phyloP scores from a whole-genome alignment of 441 rosid genomes.

The Populus hybrid region DNA sequence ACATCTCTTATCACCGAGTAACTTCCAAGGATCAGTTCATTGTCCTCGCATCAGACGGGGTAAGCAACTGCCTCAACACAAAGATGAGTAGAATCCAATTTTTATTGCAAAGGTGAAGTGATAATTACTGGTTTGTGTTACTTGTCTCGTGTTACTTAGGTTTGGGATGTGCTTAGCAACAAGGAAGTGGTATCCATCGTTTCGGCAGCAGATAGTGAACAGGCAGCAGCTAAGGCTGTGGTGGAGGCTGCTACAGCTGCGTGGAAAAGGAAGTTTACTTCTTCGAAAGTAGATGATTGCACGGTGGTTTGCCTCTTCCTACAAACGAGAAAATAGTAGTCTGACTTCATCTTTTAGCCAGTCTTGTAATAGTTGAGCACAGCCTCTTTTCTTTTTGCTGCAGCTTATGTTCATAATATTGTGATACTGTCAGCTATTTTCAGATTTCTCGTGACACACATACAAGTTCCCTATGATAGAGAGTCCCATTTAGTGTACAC shows the following conservation, averaged over 20 bases:
- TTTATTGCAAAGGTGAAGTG: neutral
- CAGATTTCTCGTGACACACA: neutral
- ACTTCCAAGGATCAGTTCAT: constrained; percentile 51
- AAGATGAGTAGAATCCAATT: neutral
- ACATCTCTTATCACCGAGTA: constrained; percentile 53
- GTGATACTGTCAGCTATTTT: neutral
- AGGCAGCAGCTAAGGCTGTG: constrained; percentile 53
- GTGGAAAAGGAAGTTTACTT: constrained; percentile 62
- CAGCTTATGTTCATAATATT: neutral
- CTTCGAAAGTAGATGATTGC: constrained; percentile 60
- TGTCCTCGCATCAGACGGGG: constrained; percentile 86
- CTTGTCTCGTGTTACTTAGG: constrained; percentile 29
- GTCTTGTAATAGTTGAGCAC: neutral
- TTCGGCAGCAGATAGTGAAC: constrained; percentile 37
- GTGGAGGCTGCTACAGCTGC: constrained; percentile 58
- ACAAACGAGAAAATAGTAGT: constrained; percentile 24
- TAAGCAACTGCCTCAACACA: constrained; percentile 17
- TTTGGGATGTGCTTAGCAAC: constrained; percentile 84
- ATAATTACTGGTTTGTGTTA: neutral
- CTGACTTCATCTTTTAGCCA: neutral
- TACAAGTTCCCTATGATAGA: neutral
- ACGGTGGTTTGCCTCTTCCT: constrained; percentile 65
- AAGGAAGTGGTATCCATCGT: constrained; percentile 54
- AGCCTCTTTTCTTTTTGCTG: neutral
- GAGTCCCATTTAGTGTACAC: neutral